phyloP scores from a whole-genome alignment of 495 filamentous ascomycete genomes.

The Platismatia glauca region DNA sequence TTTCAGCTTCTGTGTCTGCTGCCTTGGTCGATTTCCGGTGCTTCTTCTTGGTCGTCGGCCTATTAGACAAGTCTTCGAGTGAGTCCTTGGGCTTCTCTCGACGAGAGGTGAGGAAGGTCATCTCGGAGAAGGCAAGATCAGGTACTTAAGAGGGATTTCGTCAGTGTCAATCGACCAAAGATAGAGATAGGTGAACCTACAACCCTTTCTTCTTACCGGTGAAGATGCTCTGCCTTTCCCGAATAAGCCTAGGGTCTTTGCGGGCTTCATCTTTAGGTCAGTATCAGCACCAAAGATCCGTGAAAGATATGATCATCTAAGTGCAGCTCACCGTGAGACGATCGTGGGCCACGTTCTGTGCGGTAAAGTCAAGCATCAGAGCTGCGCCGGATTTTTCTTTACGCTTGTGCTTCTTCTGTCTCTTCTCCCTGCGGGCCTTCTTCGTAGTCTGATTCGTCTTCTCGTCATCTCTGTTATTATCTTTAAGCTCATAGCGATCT shows the following conservation, averaged over 20 bases:
- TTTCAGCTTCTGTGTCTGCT: conserved; percentile 20
- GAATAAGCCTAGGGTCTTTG: conserved; percentile 54
- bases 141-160: conserved; percentile 37
- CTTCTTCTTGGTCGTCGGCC: conserved; percentile 2
- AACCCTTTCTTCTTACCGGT: conserved; percentile 39
- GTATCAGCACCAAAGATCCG: conserved; percentile 7
- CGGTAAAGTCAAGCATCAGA: conserved; percentile 54
- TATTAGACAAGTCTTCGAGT: background rate
- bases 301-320: background rate
- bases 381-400: conserved; percentile 36
- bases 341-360: conserved; percentile 51
- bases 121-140: conserved; percentile 59
- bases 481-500: conserved; percentile 44
- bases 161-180: background rate
- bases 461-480: conserved; percentile 11
- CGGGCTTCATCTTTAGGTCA: conserved; percentile 41
- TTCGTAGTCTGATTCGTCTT: conserved; percentile 36
- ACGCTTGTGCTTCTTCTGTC: conserved; percentile 34
- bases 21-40: conserved; percentile 11
- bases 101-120: conserved; percentile 48
- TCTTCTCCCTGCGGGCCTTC: conserved; percentile 30
- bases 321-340: conserved; percentile 52
- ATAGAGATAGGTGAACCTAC: conserved; percentile 27
- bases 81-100: conserved; percentile 20
- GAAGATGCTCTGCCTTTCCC: conserved; percentile 60